phyloP scores from a whole-genome alignment of 1,284 basidiomycete genomes.

The Phellinidium pouzarii region DNA sequence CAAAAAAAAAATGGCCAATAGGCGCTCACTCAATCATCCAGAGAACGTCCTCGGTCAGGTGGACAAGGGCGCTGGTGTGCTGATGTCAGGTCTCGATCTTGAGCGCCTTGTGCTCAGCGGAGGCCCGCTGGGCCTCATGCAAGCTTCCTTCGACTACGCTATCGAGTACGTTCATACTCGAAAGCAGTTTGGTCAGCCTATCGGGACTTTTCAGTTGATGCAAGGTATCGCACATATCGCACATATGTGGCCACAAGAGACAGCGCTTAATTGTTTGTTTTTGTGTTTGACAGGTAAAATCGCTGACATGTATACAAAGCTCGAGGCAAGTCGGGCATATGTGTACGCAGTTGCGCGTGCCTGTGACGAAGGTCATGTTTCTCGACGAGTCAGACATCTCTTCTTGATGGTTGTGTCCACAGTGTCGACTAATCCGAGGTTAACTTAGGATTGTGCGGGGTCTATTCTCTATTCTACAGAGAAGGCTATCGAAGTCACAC shows the following conservation, averaged over 20 bases:
- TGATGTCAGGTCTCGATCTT: slow-evolving; percentile 93
- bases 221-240: slow-evolving; percentile 64
- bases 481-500: slow-evolving; percentile 82
- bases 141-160: slow-evolving; percentile 87
- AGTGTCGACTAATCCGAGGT: not conserved
- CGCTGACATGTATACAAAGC: slow-evolving; percentile 94
- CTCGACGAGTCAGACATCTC: slow-evolving; percentile 57
- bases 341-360: slow-evolving; percentile 90
- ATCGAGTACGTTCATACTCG: slow-evolving; percentile 87
- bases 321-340: slow-evolving; percentile 84
- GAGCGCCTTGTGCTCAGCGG: slow-evolving; percentile 90
- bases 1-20: too few relatives aligned
- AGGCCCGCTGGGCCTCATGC: slow-evolving; percentile 65
- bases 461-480: slow-evolving; percentile 90
- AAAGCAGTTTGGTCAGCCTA: slow-evolving; percentile 81
- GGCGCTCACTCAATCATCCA: slow-evolving; percentile 25
- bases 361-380: slow-evolving; percentile 78
- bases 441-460: slow-evolving; percentile 78
- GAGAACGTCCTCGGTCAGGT: slow-evolving; percentile 82
- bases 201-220: slow-evolving; percentile 94
- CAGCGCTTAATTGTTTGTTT: not conserved
- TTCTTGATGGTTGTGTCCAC: slow-evolving; percentile 5
- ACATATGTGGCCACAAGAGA: not conserved
- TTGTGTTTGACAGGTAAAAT: slow-evolving; percentile 49
- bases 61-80: slow-evolving; percentile 75